Percentiles rank a stretch among this genome's conserved stretches.
phyloP scores from a whole-genome alignment of 441 rosid genomes.

The Capsella rubella region DNA sequence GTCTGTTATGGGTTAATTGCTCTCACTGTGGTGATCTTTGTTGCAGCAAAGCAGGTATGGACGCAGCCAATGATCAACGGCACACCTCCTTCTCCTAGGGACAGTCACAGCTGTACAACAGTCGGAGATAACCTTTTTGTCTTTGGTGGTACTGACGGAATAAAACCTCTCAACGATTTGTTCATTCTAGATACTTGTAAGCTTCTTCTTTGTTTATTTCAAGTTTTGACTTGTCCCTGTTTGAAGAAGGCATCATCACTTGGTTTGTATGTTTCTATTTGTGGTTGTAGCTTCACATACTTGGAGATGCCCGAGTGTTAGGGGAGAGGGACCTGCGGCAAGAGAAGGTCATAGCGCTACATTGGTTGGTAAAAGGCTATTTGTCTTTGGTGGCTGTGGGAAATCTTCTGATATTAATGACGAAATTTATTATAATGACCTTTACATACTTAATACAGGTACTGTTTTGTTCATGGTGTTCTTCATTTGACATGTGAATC shows the following conservation, averaged over 20 bases:
- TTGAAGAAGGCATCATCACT: constrained; percentile 21
- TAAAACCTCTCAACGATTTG: constrained; percentile 80
- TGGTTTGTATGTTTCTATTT: constrained; percentile 9
- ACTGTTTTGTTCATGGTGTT: constrained; percentile 15
- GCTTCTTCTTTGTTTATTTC: constrained; percentile 40
- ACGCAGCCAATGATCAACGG: constrained; percentile 80
- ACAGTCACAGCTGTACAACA: constrained; percentile 87
- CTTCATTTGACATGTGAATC: constrained; percentile 17
- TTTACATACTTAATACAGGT: constrained; percentile 91
- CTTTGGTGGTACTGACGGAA: constrained; percentile 96
- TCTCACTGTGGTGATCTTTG: constrained; percentile 36
- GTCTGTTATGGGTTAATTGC: constrained; percentile 20
- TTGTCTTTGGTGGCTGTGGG: constrained; percentile 93
- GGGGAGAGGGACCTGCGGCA: constrained; percentile 93
- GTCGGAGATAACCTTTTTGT: constrained; percentile 78
- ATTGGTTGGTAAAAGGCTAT: constrained; percentile 87
- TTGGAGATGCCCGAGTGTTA: constrained; percentile 83
- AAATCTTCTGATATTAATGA: constrained; percentile 65
- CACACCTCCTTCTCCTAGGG: constrained; percentile 82
- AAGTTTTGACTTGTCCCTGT: constrained; percentile 1
- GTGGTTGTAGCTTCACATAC: constrained; percentile 73
- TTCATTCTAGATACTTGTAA: constrained; percentile 85
- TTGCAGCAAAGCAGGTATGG: constrained; percentile 83
- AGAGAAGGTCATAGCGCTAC: constrained; percentile 97
- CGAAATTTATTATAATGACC: constrained; percentile 89